phyloP scores from a whole-genome alignment of 768 basidiomycete genomes.

The Tubosaeta sp. region DNA sequence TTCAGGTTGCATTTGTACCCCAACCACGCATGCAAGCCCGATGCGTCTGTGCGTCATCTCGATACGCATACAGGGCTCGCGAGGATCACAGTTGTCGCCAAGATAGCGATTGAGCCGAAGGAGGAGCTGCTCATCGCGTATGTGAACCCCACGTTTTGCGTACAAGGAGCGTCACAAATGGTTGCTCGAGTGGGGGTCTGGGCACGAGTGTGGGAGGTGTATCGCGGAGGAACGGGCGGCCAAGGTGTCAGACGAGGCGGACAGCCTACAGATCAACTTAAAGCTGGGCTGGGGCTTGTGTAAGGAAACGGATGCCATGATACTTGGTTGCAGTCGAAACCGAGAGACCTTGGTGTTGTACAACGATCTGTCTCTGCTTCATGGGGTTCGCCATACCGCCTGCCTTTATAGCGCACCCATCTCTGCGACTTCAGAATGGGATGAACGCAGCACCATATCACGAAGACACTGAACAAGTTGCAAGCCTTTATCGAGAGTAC shows the following conservation, averaged over 20 bases:
- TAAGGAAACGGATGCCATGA: slow-evolving; percentile 11
- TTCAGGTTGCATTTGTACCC: slow-evolving; percentile 84
- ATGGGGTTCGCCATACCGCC: no score
- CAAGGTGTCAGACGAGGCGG: slow-evolving; percentile 21
- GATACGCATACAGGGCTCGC: slow-evolving; percentile 65
- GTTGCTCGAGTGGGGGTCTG: slow-evolving; percentile 74
- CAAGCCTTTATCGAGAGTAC: no score
- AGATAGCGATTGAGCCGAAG: slow-evolving; percentile 55
- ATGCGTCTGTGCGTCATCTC: slow-evolving; percentile 72
- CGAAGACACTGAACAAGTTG: no score
- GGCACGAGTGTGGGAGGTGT: slow-evolving; percentile 69
- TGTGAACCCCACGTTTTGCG: slow-evolving; percentile 52
- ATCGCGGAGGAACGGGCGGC: slow-evolving; percentile 46
- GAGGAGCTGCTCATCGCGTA: slow-evolving; percentile 79
- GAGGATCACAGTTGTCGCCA: slow-evolving; percentile 73
- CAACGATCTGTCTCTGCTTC: no score
- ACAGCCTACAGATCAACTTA: slow-evolving; percentile 56
- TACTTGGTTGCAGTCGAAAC: no score
- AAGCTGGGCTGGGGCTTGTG: slow-evolving; percentile 57
- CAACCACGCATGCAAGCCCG: slow-evolving; percentile 83
- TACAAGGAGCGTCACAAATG: slow-evolving; percentile 44
- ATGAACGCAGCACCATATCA: no score
- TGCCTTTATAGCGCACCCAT: no score
- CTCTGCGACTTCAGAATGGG: no score
- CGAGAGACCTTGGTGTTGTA: no score